Evolutionary conservation across 129 eudicot species (phyloP), one percentile per base, ranked within the genome.

Genomic region (Flaveria robusta): DNA sequence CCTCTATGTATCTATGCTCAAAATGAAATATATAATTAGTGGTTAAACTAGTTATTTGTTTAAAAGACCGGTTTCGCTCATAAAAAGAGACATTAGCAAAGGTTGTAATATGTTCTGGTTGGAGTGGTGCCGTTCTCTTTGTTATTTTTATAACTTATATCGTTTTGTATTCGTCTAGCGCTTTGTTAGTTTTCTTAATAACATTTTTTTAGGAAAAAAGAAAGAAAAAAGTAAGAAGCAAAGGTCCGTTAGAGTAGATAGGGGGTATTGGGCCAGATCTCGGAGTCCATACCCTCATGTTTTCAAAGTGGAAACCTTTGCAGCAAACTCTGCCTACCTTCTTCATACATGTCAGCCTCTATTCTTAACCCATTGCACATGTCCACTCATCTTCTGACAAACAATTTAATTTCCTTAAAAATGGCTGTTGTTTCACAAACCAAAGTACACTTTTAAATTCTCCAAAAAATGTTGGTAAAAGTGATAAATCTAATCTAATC

Each of bases 291-390:
- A 72, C 72, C 58, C 78, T 42, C 27, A 9, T 77, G 81, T 77
- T 45, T 42, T 68, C 59, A 77, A 67, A 79, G 72, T 64, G 78
- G 78, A 55, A 70, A 77, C 83, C 78, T 71, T 49, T 69, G 72
- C 72, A 31, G 81, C 71, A 75, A 76, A 52, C 77, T 60, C 77
- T 76, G 81, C 77, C 71, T 55, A 11, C 49, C 49, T 43, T 2
- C 41, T 74, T 75, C 77, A 45, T 18, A 59, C 72, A 79, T 70
- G 78, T 43, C 75, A 77, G 68, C 19, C 55, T 77, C 68, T 77
- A 50, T 68, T 66, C 58, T 74, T 66, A 66, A 49, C 39, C 79
- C 74, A 74, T 37, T 43, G 81, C 79, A 80, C 84, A 73, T 80
- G 84, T 78, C 64, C 73, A 79, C 70, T 62, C 56, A 70, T 70